These are phyloP conservation scores for Deinandra increscens DNA, from an alignment of 129 eudicot genomes.

Conservation along the genomic window DNA sequence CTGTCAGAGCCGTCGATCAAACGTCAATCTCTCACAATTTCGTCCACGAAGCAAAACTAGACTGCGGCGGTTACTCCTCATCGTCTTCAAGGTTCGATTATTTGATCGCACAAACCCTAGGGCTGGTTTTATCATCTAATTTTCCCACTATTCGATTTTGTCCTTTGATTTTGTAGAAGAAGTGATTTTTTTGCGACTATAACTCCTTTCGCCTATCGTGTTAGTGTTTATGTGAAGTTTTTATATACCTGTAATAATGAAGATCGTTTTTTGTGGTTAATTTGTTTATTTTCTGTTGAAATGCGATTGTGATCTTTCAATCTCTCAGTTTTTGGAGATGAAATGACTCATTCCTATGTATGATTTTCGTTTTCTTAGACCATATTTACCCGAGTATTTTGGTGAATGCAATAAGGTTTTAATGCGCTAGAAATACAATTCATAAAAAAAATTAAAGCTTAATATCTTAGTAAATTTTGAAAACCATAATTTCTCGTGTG, in stretches of 20 bases:
- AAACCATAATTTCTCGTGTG: too few relatives aligned
- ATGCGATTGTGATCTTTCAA: background rate
- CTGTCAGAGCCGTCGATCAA: background rate
- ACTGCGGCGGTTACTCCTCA: constrained; percentile 6
- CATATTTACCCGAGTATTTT: background rate
- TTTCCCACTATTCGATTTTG: background rate
- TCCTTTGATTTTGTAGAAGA: background rate
- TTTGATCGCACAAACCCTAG: constrained; percentile 20
- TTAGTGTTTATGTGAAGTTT: background rate
- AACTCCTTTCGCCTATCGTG: background rate
- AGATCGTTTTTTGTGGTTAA: constrained; percentile 12
- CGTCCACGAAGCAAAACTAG: background rate
- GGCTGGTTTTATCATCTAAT: constrained; percentile 4
- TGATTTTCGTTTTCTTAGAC: background rate
- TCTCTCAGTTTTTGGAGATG: background rate
- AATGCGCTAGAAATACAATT: background rate
- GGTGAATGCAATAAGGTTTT: background rate
- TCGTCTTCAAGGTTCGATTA: constrained; percentile 22
- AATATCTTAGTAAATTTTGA: too few relatives aligned
- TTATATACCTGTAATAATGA: background rate
- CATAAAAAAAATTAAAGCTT: too few relatives aligned
- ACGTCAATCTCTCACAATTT: background rate
- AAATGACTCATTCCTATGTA: background rate
- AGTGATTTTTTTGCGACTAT: background rate
- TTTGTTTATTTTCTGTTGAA: background rate